A percentile compares a stretch with the other conserved stretches of the same genome.
phyloP scores from a whole-genome alignment of 2,329 filamentous ascomycete species.

The Scedosporium apiospermum region DNA sequence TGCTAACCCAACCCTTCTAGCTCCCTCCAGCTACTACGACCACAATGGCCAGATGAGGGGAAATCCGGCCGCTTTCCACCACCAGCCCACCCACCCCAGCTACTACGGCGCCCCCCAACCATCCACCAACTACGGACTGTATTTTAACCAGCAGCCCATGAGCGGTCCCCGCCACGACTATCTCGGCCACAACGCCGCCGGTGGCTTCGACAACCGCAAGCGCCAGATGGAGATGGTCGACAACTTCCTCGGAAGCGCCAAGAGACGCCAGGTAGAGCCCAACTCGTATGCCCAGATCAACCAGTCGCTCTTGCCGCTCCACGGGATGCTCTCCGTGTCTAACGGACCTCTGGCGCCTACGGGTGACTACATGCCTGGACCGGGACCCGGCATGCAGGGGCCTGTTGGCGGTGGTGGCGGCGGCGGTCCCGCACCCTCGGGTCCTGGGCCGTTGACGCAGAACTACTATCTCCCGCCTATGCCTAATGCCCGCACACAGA shows the following conservation, averaged over 20 bases:
- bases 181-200: constrained; percentile 13
- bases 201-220: constrained; percentile 60
- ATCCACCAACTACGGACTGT: constrained; percentile 59
- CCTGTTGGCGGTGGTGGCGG: constrained; percentile 41
- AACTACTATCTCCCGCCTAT: constrained; percentile 79
- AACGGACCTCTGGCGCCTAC: constrained; percentile 32
- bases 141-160: constrained; percentile 53
- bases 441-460: constrained; percentile 53
- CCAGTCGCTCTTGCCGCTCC: constrained; percentile 74
- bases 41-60: constrained; percentile 55
- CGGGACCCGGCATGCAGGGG: constrained; percentile 28
- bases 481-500: constrained; percentile 83
- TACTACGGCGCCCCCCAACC: constrained; percentile 50
- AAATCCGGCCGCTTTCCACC: constrained; percentile 41
- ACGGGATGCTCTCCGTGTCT: constrained; percentile 58
- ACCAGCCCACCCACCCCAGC: constrained; percentile 41
- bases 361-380: constrained; percentile 44
- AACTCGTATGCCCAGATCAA: constrained; percentile 86
- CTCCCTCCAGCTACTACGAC: constrained; percentile 52
- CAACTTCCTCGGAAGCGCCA: constrained; percentile 88
- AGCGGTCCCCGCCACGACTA: constrained; percentile 7
- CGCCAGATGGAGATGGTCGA: constrained; percentile 82
- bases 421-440: constrained; percentile 33
- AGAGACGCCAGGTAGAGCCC: constrained; percentile 84
- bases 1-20: constrained; percentile 24